Conservation (phyloP, 768 basidiomycete species). For the Lentinula edodes region DNA sequence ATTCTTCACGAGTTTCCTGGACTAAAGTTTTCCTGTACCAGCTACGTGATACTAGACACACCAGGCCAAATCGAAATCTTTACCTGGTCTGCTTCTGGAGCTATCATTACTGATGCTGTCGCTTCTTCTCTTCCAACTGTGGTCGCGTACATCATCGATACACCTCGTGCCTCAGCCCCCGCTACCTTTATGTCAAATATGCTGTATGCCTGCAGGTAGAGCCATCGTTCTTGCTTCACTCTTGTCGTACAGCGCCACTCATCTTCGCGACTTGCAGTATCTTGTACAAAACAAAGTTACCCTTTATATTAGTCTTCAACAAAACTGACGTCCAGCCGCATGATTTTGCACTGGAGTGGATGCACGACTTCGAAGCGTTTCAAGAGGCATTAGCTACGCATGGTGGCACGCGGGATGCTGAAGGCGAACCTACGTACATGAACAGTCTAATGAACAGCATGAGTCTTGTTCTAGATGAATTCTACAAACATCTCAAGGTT, state of each 20-base stretch:
- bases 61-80: constrained; percentile 99
- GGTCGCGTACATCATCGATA: constrained; percentile 96
- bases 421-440: constrained; percentile 96
- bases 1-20: background rate
- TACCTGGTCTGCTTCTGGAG: constrained; percentile 98
- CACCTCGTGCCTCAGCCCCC: constrained; percentile 88
- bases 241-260: background rate
- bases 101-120: constrained; percentile 96
- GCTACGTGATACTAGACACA: constrained; percentile 93
- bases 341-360: constrained; percentile 94
- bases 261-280: constrained; percentile 51
- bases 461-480: constrained; percentile 97
- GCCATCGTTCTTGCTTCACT: background rate
- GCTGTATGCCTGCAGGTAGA: constrained; percentile 94
- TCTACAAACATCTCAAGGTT: constrained; percentile 94
- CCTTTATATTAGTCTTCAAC: constrained; percentile 97
- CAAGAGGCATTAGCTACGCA: constrained; percentile 80
- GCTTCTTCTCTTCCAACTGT: constrained; percentile 92
- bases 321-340: constrained; percentile 93
- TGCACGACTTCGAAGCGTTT: constrained; percentile 95
- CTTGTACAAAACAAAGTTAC: constrained; percentile 95
- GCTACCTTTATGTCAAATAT: constrained; percentile 99
- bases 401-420: constrained; percentile 59
- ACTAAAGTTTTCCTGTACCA: constrained; percentile 21
- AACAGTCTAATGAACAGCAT: constrained; percentile 98